Conservation (phyloP, 2,329 filamentous ascomycete genomes). For the Annulohypoxylon truncatum region DNA sequence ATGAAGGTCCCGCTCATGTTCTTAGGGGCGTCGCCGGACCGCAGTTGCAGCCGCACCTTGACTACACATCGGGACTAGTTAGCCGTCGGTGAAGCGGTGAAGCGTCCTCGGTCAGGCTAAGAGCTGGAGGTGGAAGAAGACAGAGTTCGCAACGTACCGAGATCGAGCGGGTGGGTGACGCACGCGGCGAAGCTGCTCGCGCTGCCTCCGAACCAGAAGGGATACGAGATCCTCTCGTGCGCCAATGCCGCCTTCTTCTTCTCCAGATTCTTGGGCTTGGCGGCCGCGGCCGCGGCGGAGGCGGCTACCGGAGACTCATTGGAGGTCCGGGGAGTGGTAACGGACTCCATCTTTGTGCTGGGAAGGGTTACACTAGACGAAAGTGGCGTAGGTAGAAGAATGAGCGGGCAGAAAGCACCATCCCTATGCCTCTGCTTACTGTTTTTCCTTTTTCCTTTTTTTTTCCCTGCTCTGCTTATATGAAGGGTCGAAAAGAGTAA, state of each 20-base stretch:
- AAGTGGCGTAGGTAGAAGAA: conserved; percentile 26
- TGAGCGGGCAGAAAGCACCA: conserved; percentile 35
- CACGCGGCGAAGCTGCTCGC: conserved; percentile 91
- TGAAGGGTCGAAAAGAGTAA: conserved; percentile 1
- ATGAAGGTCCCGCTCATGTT: conserved; percentile 88
- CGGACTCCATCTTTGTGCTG: conserved; percentile 46
- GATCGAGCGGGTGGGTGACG: conserved; percentile 92
- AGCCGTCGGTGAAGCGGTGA: conserved; percentile 9
- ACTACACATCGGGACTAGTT: conserved; percentile 54
- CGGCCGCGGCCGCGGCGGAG: conserved; percentile 39
- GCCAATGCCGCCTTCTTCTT: conserved; percentile 56
- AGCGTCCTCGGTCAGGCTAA: not conserved
- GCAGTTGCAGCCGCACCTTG: conserved; percentile 86
- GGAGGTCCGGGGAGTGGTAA: conserved; percentile 39
- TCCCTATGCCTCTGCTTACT: conserved; percentile 38
- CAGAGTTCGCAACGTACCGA: conserved; percentile 69
- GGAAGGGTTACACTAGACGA: conserved; percentile 39
- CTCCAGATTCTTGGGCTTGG: conserved; percentile 40
- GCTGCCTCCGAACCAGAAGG: conserved; percentile 97
- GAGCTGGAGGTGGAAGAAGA: not conserved
- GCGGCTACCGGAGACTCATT: conserved; percentile 37
- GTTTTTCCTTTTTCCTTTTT: conserved; percentile 15
- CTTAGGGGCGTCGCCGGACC: conserved; percentile 77
- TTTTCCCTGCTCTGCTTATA: conserved; percentile 8
- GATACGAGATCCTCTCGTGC: conserved; percentile 65